Evolutionary conservation across 768 basidiomycete genomes (phyloP), one percentile per base, ranked within the genome.

Genomic region (Lentinula raphanica): DNA sequence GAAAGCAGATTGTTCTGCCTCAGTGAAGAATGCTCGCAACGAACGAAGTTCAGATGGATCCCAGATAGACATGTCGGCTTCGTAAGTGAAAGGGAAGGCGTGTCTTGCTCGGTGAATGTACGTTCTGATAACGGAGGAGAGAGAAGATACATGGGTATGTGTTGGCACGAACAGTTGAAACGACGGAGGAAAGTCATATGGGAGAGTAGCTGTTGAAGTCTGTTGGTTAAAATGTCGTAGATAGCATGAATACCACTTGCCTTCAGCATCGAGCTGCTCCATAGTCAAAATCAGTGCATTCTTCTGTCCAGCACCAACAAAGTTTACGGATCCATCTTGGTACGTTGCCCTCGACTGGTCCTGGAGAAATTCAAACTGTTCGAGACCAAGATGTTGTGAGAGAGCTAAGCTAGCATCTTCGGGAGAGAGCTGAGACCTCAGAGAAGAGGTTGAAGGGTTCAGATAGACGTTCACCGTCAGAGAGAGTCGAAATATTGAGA

Each of bases 301-400:
- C 28, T 67, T 76, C 23, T 70, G 50, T 0, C 84, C 86, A 58
- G 79, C 68, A 46, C 82, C 88, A 19, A 90, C 81, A 62, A 91
- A 84, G 2, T 69, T 39, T 44, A 77, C 72, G 49, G 80, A 76
- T 36, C 63, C 66, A 58, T 70, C 64, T 32, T 60, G 49, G 60
- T 64, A 55, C 28, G 67, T 60, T 32, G 35, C 21, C 12, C 36
- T 57, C 2, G 72, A 72, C 53, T 71, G 67, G 59, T 74, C 74
- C 54, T 63, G 70, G 28, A 84, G 68, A 25, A 74, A 71, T 65
- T 88, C 86, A 62, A 85, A 85, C 19, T 71, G 71, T 63, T 90
- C 89, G 5, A 90, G 77, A n/a, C 85, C 84, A 11, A 91, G 79
- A 67, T 91, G 88, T 54, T 79, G 81, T 19, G 87, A 81, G 31